Base-by-base conservation (phyloP, 2,329 filamentous ascomycete species). In the Hypoxylon sp. region DNA sequence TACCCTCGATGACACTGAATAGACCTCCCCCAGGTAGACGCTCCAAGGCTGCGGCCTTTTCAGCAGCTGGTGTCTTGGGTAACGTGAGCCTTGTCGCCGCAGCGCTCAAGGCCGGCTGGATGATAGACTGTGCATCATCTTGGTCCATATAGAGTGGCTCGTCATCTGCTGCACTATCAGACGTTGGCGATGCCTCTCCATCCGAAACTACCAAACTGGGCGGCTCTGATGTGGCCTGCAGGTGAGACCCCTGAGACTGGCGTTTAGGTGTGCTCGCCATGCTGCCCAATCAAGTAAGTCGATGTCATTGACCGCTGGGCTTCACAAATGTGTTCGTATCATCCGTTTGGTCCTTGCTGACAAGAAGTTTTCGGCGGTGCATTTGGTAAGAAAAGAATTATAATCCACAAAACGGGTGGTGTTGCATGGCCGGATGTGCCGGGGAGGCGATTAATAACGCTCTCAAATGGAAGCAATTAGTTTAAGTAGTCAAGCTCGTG, bases 71-170 rank as follows among this genome's bases (percentile, higher is more conserved):
- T 0, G 87, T 90, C 61, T 81, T 84, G 4, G 83, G 80, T 2
- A 86, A 85, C 11, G 86, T 86, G 42, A 90, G 79, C 51, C 87
- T 85, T 3, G 86, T 87, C 7, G 88, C 88, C 22, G 82, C 81
- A 6, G 83, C 82, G 75, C 87, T 90, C 69, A 91, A 84, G 25
- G 87, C 83, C 2, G 87, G 86, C 74, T 88, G 88, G 55, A 91
- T 82, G 50, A 90, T 83, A 6, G 87, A 88, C 71, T 88, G 86
- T 3, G 85, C 88, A 70, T 86, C 86, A 73, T 89, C 87, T 63
- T 86, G 81, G 50, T 86, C 84, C 53, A 81, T 80, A 31, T 82
- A 82, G 51, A 81, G 68, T 54, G 74, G 75, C 56, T 81, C 81
- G 42, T 83, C 82, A 7, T 80, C 77, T 20, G 74, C 71, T 40